Evolutionary conservation across 2,329 filamentous ascomycete species (phyloP).

Genomic region (Stachybotrys chartarum): DNA sequence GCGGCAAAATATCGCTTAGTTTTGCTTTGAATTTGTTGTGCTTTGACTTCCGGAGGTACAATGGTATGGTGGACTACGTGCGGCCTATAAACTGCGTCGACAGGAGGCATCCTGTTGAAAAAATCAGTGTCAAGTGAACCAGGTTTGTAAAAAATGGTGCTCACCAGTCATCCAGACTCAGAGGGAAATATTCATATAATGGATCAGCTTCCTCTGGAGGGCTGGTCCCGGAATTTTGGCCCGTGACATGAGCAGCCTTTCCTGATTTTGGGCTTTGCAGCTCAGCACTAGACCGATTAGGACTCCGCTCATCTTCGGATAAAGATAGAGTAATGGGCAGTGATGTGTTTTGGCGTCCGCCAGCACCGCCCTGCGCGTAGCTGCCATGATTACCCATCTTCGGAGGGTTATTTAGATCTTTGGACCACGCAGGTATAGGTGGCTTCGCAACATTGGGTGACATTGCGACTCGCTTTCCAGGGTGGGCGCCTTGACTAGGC

Average conservation of each 20-base stretch:
- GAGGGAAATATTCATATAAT: conserved; percentile 90
- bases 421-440: conserved; percentile 45
- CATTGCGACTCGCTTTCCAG: conserved; percentile 44
- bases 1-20: conserved; percentile 68
- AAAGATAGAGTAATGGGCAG: conserved; percentile 46
- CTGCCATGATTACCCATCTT: conserved; percentile 12
- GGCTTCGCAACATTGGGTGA: conserved; percentile 44
- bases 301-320: conserved; percentile 54
- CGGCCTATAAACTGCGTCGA: conserved; percentile 83
- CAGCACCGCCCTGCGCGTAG: conserved; percentile 13
- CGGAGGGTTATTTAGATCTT: conserved; percentile 20
- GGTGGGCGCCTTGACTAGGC: conserved; percentile 33
- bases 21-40: conserved; percentile 57
- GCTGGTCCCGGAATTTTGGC: conserved; percentile 43
- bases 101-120: conserved; percentile 63
- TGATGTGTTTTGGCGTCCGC: conserved; percentile 19
- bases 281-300: conserved; percentile 43
- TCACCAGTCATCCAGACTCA: conserved; percentile 82
- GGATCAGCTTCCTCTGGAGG: conserved; percentile 72
- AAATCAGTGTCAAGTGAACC: conserved; percentile 4
- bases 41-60: conserved; percentile 62
- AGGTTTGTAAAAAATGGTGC: conserved; percentile 8
- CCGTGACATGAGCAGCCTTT: conserved; percentile 27
- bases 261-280: conserved; percentile 42
- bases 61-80: conserved; percentile 89